phyloP scores from a whole-genome alignment of 768 basidiomycete genomes.

The Hydnum rufescens region DNA sequence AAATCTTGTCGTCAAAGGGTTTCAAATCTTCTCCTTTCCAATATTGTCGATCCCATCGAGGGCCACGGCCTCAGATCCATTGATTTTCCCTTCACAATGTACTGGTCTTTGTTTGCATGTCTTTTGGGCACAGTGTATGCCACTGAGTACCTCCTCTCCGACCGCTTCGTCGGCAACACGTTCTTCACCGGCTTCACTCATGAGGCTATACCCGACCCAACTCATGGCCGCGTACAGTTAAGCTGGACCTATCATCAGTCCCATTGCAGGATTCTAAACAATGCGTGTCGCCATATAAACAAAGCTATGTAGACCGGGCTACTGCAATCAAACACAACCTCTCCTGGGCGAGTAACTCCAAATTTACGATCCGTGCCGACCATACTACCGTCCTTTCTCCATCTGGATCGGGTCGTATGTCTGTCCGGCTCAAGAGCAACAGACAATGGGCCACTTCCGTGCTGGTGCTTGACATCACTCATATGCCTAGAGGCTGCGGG shows the following conservation, averaged over 20 bases:
- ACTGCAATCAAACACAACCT: constrained; percentile 5
- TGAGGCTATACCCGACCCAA: constrained; percentile 10
- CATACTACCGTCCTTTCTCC: constrained; percentile 4
- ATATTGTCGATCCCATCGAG: no score
- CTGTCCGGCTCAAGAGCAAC: constrained; percentile 7
- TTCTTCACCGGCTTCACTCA: constrained; percentile 11
- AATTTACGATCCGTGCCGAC: constrained; percentile 7
- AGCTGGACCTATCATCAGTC: background rate
- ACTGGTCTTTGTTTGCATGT: no score
- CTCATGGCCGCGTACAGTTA: constrained; percentile 12
- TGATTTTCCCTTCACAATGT: no score
- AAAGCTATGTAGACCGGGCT: constrained; percentile 7
- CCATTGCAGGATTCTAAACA: background rate
- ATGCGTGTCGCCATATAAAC: background rate
- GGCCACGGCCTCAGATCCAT: no score
- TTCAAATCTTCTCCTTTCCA: no score
- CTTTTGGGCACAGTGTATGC: no score
- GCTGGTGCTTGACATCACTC: constrained; percentile 3
- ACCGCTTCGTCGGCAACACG: constrained; percentile 9
- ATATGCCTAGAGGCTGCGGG: constrained; percentile 8
- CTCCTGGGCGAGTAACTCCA: constrained; percentile 1
- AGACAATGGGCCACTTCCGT: constrained; percentile 1
- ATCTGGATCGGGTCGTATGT: constrained; percentile 3
- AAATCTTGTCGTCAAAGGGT: no score
- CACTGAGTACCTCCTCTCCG: constrained; percentile 8